A percentile compares a stretch with the other conserved stretches of the same genome.
Conservation (phyloP, 2,329 filamentous ascomycete genomes). For the Geosmithia putterillii region DNA sequence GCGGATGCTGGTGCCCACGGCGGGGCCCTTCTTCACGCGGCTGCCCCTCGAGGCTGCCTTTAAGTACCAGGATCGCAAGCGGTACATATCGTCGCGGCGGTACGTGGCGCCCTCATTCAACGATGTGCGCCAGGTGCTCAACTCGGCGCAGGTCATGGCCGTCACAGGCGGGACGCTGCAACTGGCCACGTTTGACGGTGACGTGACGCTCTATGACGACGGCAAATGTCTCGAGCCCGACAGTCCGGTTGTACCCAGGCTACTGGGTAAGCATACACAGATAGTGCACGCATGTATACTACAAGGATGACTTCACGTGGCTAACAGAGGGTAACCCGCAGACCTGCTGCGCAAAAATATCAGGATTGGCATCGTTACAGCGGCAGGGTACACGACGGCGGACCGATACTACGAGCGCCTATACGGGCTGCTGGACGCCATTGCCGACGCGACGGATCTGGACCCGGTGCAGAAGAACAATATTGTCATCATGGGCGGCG, state of each 20-base stretch:
- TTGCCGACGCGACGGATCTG: conserved; percentile 47
- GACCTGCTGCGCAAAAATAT: conserved; percentile 67
- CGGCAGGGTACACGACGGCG: conserved; percentile 85
- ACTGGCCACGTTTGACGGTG: conserved; percentile 91
- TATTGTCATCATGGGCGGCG: conserved; percentile 86
- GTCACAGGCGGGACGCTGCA: conserved; percentile 69
- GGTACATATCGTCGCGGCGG: conserved; percentile 79
- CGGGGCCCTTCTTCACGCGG: conserved; percentile 88
- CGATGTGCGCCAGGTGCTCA: conserved; percentile 83
- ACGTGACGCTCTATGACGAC: conserved; percentile 91
- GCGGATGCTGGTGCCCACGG: conserved; percentile 78
- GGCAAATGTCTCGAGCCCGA: conserved; percentile 64
- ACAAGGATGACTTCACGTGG: no score
- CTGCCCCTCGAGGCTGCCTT: conserved; percentile 83
- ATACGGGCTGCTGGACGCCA: conserved; percentile 72
- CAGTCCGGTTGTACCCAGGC: conserved; percentile 63
- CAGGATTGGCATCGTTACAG: conserved; percentile 89
- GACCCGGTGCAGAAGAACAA: conserved; percentile 59
- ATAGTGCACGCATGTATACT: background rate
- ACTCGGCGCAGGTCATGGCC: conserved; percentile 89
- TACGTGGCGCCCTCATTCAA: conserved; percentile 98
- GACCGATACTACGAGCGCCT: conserved; percentile 78
- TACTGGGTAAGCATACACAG: conserved; percentile 40
- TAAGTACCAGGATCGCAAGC: conserved; percentile 72
- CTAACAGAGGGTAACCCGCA: no score